Conservation (phyloP, 371 early-diverging fungal species). For the Funneliformis caledonium region DNA sequence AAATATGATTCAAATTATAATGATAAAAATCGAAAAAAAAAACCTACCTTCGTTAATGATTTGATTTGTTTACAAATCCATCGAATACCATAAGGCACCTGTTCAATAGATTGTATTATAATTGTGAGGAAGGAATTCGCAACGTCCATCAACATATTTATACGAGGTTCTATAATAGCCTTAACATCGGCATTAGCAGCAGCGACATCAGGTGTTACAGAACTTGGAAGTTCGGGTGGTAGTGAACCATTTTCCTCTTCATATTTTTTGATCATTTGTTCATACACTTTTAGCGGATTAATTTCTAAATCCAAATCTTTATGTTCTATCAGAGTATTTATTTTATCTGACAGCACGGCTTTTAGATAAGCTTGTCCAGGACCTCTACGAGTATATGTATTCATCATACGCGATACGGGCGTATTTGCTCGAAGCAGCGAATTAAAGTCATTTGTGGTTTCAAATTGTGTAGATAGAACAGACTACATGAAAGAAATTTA, state of each 20-base stretch:
- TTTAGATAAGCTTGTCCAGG: conserved; percentile 94
- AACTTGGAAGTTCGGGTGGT: conserved; percentile 66
- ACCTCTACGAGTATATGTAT: conserved; percentile 92
- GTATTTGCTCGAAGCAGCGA: conserved; percentile 92
- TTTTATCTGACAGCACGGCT: conserved; percentile 79
- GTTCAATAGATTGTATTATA: conserved; percentile 78
- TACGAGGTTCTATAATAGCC: conserved; percentile 79
- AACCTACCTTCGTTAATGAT: conserved; percentile 79
- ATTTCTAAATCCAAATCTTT: conserved; percentile 84
- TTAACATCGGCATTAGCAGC: conserved; percentile 78
- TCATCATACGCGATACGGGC: conserved; percentile 95
- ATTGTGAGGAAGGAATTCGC: conserved; percentile 82
- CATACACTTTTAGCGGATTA: conserved; percentile 89
- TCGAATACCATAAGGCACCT: conserved; percentile 94
- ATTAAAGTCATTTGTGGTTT: conserved; percentile 84
- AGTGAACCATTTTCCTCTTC: conserved; percentile 65
- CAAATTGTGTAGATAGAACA: conserved; percentile 89
- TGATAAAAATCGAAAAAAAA: not conserved
- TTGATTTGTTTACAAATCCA: conserved; percentile 98
- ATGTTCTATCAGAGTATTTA: conserved; percentile 76
- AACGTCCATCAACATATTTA: conserved; percentile 83
- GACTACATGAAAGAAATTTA: conserved; percentile 52
- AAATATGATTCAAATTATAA: not conserved
- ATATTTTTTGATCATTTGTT: conserved; percentile 81
- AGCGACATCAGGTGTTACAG: conserved; percentile 82